Conservation (phyloP, 2,329 filamentous ascomycete genomes). For the Trichoderma aggressivum region DNA sequence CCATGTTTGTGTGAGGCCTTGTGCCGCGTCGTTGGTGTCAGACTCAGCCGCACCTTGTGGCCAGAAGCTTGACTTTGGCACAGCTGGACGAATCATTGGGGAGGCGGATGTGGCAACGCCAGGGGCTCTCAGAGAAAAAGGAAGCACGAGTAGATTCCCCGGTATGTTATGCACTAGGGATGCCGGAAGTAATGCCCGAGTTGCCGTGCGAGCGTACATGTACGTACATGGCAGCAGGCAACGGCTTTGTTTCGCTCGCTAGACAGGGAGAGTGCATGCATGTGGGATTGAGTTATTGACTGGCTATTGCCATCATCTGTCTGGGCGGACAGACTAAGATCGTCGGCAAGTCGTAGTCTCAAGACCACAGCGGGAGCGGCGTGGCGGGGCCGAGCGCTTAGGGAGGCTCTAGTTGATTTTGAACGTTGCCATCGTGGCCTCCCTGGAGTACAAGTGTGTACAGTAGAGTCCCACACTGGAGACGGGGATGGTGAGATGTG, state of each 20-base stretch:
- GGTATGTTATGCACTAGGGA: neutral
- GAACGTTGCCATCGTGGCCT: neutral
- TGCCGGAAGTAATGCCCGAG: neutral
- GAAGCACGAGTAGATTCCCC: neutral
- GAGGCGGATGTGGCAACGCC: neutral
- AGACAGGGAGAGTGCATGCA: neutral
- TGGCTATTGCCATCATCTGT: neutral
- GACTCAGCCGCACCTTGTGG: neutral
- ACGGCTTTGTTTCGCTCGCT: neutral
- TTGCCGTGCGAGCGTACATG: neutral
- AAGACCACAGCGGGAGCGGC: neutral
- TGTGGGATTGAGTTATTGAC: neutral
- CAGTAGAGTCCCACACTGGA: neutral
- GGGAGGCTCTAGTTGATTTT: neutral
- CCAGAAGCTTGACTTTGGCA: neutral
- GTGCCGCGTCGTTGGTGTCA: neutral
- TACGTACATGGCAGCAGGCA: neutral
- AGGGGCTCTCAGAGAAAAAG: neutral
- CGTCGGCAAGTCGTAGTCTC: neutral
- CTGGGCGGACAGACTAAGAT: conserved; percentile 2
- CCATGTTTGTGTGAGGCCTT: neutral
- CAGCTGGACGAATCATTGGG: neutral
- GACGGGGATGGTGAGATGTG: neutral
- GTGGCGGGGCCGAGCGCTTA: neutral
- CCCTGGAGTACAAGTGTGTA: neutral